phyloP scores from a whole-genome alignment of 2,329 filamentous ascomycete genomes.

The Cordyceps tenuipes region DNA sequence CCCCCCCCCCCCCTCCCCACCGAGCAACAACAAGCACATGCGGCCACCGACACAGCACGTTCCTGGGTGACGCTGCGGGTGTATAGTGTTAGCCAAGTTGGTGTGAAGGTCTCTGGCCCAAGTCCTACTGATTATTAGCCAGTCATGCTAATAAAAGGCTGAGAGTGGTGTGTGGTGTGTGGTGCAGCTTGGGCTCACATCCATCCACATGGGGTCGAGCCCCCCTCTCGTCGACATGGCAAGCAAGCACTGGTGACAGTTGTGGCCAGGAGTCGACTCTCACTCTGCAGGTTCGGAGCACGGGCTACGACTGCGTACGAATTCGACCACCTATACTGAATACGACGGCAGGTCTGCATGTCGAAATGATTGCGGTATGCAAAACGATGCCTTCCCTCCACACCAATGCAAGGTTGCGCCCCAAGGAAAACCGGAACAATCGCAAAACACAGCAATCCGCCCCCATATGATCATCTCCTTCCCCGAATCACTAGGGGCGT shows the following conservation, averaged over 20 bases:
- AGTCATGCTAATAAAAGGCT: not conserved
- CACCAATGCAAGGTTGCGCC: conserved; percentile 1
- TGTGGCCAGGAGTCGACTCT: not conserved
- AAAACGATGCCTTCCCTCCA: not conserved
- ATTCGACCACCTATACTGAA: not conserved
- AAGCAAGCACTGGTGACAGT: not conserved
- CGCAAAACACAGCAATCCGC: not conserved
- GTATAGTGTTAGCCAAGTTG: conserved; percentile 4
- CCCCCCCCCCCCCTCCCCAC: conserved; percentile 6
- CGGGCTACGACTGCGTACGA: not conserved
- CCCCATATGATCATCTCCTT: conserved; percentile 1
- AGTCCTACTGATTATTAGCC: conserved; percentile 15
- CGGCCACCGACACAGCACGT: conserved; percentile 16
- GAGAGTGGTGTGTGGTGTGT: too few relatives aligned
- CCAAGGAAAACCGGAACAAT: conserved; percentile 3
- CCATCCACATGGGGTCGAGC: conserved; percentile 22
- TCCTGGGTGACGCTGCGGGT: conserved; percentile 15
- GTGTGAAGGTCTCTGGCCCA: conserved; percentile 16
- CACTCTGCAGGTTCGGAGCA: not conserved
- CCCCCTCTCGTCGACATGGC: not conserved
- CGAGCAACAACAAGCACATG: conserved; percentile 11
- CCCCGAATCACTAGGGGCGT: conserved; percentile 1
- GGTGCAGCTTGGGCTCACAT: conserved; percentile 10
- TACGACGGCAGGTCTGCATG: not conserved
- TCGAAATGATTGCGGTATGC: not conserved